Evolutionary conservation across 1,284 basidiomycete species (phyloP).

Genomic region (Leccinum pachyderme): DNA sequence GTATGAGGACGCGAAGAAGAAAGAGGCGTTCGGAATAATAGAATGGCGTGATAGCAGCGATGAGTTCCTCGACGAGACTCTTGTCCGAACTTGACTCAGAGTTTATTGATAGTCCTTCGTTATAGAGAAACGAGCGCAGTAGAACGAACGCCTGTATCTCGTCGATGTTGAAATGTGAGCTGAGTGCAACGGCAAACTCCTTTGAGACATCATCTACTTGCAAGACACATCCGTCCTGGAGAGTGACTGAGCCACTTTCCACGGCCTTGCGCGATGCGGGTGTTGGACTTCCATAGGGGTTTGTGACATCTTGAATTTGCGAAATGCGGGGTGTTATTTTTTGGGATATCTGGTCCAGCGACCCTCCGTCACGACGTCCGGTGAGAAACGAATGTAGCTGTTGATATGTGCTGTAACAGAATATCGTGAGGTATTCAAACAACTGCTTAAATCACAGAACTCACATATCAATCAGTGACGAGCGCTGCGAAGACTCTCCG

Average conservation of each 20-base stretch:
- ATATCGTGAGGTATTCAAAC: background rate
- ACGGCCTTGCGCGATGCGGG: conserved; percentile 63
- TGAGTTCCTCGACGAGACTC: conserved; percentile 51
- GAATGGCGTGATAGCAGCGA: conserved; percentile 75
- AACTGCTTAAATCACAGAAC: conserved; percentile 13
- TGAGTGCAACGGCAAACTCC: conserved; percentile 67
- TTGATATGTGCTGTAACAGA: conserved; percentile 54
- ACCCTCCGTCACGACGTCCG: conserved; percentile 55
- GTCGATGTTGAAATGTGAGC: conserved; percentile 70
- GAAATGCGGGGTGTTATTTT: conserved; percentile 56
- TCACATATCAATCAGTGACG: conserved; percentile 49
- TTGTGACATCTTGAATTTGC: conserved; percentile 52
- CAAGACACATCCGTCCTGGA: conserved; percentile 61
- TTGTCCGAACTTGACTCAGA: conserved; percentile 43
- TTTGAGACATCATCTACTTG: conserved; percentile 67
- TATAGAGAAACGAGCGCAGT: conserved; percentile 75
- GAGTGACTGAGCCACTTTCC: conserved; percentile 60
- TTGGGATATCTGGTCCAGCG: conserved; percentile 53
- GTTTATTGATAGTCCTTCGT: conserved; percentile 65
- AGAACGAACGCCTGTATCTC: conserved; percentile 71
- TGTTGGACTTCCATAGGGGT: conserved; percentile 67
- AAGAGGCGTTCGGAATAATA: conserved; percentile 78
- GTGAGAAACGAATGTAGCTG: conserved; percentile 61
- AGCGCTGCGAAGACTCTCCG: conserved; percentile 44
- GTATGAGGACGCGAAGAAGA: conserved; percentile 59